Evolutionary conservation across 371 early-diverging fungal genomes (phyloP), one percentile per base, ranked within the genome.

Genomic region (Mucor indicus): DNA sequence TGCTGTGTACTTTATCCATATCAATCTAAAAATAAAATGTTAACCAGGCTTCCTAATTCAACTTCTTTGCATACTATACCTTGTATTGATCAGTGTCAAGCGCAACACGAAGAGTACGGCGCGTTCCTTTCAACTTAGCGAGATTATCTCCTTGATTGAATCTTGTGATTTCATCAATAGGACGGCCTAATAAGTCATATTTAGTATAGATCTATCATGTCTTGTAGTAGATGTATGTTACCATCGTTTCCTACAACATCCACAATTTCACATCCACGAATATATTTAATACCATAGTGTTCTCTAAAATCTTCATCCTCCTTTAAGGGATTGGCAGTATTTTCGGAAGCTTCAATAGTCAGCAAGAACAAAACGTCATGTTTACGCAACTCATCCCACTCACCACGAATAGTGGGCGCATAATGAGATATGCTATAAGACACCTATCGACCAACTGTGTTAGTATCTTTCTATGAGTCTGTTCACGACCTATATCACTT

Each of bases 71-170:
- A n/a, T n/a, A n/a, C n/a, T 12, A 4, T 33, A 33, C 53, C 48
- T 84, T 78, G 64, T 91, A 93, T 66, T 98, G 97, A 53, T 87
- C 90, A 4, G 92, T 52, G 54, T 98, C 98, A 33, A 98, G 48
- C 8, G 72, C 60, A 5, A 98, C 90, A 11, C 93, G 82, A 43
- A 93, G 52, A 11, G 80, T 80, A n/a, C 93, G 77, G 0, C 62
- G 57, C 38, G 67, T 50, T 6, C 86, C 83, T 30, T 60, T 69
- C 62, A 65, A 70, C 50, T 62, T 64, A 17, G 42, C 67, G 29
- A 57, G 51, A 27, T 77, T 67, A 37, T 77, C 66, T 44, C 79
- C 72, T 16, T 57, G 45, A 1, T 55, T 61, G 9, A 75, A 69
- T 33, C 73, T 67, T 7, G 59, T 49, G 8, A 61, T 47, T 44